Base-by-base conservation (phyloP, 2,329 filamentous ascomycete genomes). In the Fusarium pininemorale region DNA sequence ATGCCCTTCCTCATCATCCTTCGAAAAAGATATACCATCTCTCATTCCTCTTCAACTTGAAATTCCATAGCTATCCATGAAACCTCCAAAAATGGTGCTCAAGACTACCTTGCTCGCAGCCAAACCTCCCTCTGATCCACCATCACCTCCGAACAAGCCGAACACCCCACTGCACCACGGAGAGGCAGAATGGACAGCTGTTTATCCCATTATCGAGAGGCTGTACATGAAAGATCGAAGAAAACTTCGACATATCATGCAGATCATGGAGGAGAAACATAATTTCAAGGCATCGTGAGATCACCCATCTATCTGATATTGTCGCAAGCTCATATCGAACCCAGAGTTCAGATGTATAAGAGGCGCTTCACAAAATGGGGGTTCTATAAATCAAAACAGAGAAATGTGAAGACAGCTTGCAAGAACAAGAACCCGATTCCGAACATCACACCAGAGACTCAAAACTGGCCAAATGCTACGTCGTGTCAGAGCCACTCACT, bases 361-460 rank as follows among this genome's bases (percentile, higher is more conserved):
- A 72, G 66, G 14, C 42, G 69, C 1, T 71, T 72, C 22, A 63
- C 69, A 24, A 71, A 71, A 54, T 71, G 68, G 69, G 69, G 68
- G 1, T 68, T 72, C 30, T 56, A 22, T 11, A 72, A 72, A 50
- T 71, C 66, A 22, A 71, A 51, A 32, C 53, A 22, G 6, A 60
- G 62, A 22, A 45, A 22, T 37, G 18, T 1, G 18, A 41, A n/a
- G 18, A n/a, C 2, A 3, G 3, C 24, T 22, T 18, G 51, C 24
- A 28, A 30, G 18, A n/a, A 9, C 1, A 55, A 30, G 11, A 16
- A 4, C 0, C 1, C 4, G 1, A n/a, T 20, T n/a, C 14, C 28
- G 4, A 22, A 38, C 10, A 30, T 5, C 2, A 22, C 39, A 42
- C 2, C 30, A 4, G 39, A 45, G 28, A 26, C 10, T n/a, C 20